A percentile compares a stretch with the other conserved stretches of the same genome.
Conservation (phyloP, 371 early-diverging fungal genomes). For the Mortierella sp. region DNA sequence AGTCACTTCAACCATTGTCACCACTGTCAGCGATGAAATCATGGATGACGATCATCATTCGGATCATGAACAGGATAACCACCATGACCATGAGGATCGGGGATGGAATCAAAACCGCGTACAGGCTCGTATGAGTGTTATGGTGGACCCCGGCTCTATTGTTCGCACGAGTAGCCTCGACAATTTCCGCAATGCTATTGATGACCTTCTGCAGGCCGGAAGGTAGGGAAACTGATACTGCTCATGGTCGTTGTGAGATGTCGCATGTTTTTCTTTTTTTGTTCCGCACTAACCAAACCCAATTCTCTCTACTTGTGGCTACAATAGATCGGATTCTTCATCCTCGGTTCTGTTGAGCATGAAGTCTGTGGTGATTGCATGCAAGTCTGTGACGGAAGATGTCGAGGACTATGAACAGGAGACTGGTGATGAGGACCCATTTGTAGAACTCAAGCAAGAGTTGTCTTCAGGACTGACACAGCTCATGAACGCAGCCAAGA, state of each 20-base stretch:
- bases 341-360: slow-evolving; percentile 82
- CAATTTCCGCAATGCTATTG: slow-evolving; percentile 84
- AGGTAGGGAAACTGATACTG: no score
- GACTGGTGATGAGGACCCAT: slow-evolving; percentile 51
- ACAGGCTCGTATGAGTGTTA: slow-evolving; percentile 29
- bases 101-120: slow-evolving; percentile 40
- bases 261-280: neutral
- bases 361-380: slow-evolving; percentile 84
- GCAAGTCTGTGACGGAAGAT: slow-evolving; percentile 85
- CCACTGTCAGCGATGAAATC: slow-evolving; percentile 8
- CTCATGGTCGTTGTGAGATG: no score
- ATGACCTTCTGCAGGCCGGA: slow-evolving; percentile 77
- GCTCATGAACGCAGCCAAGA: slow-evolving; percentile 80
- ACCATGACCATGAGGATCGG: slow-evolving; percentile 10
- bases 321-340: slow-evolving; percentile 74
- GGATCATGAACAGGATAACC: slow-evolving; percentile 2
- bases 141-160: slow-evolving; percentile 41
- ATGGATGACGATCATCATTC: slow-evolving; percentile 1
- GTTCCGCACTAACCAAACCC: neutral
- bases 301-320: no score
- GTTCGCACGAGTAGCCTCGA: slow-evolving; percentile 56
- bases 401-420: slow-evolving; percentile 73
- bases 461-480: slow-evolving; percentile 75
- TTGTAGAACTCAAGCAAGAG: slow-evolving; percentile 60
- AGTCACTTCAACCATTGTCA: slow-evolving; percentile 2